These are phyloP conservation scores for Microascus cirrosus DNA, from an alignment of 2,329 filamentous ascomycete species.

Conservation along the genomic window DNA sequence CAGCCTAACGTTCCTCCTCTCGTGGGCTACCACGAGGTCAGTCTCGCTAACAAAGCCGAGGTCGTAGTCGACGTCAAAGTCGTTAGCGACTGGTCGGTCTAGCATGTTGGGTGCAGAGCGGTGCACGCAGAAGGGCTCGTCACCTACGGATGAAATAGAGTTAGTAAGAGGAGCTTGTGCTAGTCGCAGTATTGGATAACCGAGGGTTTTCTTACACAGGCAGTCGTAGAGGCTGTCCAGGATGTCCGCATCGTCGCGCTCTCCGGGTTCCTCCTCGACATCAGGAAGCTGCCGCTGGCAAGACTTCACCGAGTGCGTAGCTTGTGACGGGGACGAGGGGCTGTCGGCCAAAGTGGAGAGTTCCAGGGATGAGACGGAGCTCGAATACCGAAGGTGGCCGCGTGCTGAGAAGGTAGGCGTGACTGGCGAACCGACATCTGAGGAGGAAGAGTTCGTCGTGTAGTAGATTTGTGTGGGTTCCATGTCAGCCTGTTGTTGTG, in stretches of 20 bases:
- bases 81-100: slow-evolving; percentile 21
- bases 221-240: slow-evolving; percentile 50
- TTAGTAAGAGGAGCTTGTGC: neutral
- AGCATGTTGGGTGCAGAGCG: slow-evolving; percentile 5
- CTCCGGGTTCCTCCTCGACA: slow-evolving; percentile 72
- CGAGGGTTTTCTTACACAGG: slow-evolving; percentile 51
- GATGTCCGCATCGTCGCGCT: slow-evolving; percentile 51
- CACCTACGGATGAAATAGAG: slow-evolving; percentile 30
- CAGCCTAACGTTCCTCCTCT: slow-evolving; percentile 43
- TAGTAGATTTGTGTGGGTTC: slow-evolving; percentile 29
- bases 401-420: slow-evolving; percentile 60
- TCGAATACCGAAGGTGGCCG: slow-evolving; percentile 54
- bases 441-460: slow-evolving; percentile 44
- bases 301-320: slow-evolving; percentile 27
- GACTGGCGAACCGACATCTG: slow-evolving; percentile 57
- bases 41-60: slow-evolving; percentile 54
- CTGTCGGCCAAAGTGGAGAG: slow-evolving; percentile 39
- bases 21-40: slow-evolving; percentile 36
- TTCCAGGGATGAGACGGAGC: slow-evolving; percentile 70
- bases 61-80: slow-evolving; percentile 50
- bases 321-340: slow-evolving; percentile 38
- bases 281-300: slow-evolving; percentile 61
- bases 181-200: neutral
- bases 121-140: slow-evolving; percentile 23
- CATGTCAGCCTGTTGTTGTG: slow-evolving; percentile 13